Evolutionary conservation across 768 basidiomycete species (phyloP), one percentile per base, ranked within the genome.

Genomic region (Suillus variegatus): DNA sequence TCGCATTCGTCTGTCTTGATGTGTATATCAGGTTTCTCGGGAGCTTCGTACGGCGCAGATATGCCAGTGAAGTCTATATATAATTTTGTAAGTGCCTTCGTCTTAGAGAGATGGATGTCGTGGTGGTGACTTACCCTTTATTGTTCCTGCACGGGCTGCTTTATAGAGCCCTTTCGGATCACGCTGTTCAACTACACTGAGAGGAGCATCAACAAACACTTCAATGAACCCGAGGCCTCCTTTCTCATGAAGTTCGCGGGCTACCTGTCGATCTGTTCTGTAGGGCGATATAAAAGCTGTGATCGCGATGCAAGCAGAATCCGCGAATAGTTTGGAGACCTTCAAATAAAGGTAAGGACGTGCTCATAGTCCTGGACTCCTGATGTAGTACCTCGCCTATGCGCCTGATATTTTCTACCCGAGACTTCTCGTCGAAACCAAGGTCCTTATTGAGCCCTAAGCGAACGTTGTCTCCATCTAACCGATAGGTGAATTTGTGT

Each of bases 261-360:
- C 97, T 56, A 90, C 75, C 14, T 86, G 83, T 41, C 97, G 88
- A 81, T 99, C 97, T 16, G 88, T 85, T 58, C 86, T 84, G 79
- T 99, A 98, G n/a, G 97, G 97, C 1, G 97, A 99, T 78, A 99
- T 99, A 81, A 99, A 99, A 14, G 97, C 96, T 20, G 97, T 97
- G 74, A 98, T 83, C 20, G 92, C 84, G 69, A 97, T 84, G 70
- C 91, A 92, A 40, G 87, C 90, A 4, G 95, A 86, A 72, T 96
- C 93, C 22, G 95, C 88, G 77, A 99, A 97, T 49, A 99, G 83
- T 76, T 94, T 95, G 55, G 97, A 90, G 58, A 99, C 96, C 95
- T 97, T 72, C 8, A 20, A 43, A 35, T 52, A 36, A 67, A 61
- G 25, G n/a, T 64, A 54, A 71, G 69, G 43, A 64, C 63, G 64